These are phyloP conservation scores for Populus davidiana DNA, from an alignment of 345 rosid species.

Conservation along the genomic window DNA sequence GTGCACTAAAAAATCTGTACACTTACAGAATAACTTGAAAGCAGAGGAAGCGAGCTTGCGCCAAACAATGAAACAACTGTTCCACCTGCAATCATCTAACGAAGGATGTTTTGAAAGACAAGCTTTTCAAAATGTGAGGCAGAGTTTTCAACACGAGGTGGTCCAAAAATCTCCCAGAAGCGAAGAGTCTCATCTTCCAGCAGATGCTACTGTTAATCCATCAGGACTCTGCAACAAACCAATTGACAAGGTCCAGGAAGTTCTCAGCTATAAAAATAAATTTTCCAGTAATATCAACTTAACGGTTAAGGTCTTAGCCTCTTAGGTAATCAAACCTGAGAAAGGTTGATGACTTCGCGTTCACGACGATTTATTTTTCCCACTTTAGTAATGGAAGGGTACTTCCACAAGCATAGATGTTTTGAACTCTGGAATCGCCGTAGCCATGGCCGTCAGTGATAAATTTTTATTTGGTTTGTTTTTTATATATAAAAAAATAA, in stretches of 20 bases:
- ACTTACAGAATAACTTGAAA: background rate
- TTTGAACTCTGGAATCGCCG: slow-evolving; percentile 17
- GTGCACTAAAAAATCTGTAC: no score
- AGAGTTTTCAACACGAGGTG: slow-evolving; percentile 24
- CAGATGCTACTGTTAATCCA: slow-evolving; percentile 48
- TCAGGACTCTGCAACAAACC: slow-evolving; percentile 43
- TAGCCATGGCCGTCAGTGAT: slow-evolving; percentile 54
- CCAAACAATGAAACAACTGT: background rate
- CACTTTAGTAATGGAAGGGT: slow-evolving; percentile 43
- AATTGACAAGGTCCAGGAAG: background rate
- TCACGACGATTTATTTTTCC: slow-evolving; percentile 29
- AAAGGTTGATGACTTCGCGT: slow-evolving; percentile 40
- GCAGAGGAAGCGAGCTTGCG: background rate
- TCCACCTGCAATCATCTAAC: slow-evolving; percentile 31
- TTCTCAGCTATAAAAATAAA: background rate
- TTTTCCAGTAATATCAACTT: background rate
- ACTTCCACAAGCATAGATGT: slow-evolving; percentile 49
- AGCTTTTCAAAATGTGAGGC: slow-evolving; percentile 40
- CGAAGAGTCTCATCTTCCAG: slow-evolving; percentile 47
- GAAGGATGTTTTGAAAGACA: slow-evolving; percentile 42
- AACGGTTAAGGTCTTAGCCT: background rate
- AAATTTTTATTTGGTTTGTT: no score
- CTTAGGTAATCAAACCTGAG: slow-evolving; percentile 36
- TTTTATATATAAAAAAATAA: no score
- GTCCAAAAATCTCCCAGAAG: slow-evolving; percentile 56